These are phyloP conservation scores for Fusarium luffae DNA, from an alignment of 2,329 filamentous ascomycete species.

Conservation along the genomic window DNA sequence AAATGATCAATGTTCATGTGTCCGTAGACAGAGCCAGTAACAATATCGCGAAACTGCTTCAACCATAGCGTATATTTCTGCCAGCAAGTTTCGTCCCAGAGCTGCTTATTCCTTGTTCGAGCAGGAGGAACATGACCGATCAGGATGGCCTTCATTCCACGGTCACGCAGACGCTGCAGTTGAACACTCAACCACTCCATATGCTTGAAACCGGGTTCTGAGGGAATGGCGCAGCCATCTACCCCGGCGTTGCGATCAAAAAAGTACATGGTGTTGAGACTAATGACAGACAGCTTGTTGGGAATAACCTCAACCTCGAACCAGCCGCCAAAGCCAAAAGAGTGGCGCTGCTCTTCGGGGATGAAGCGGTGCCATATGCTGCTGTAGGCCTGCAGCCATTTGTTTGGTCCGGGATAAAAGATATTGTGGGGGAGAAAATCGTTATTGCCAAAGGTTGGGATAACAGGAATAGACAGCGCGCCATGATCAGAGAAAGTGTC, in stretches of 20 bases:
- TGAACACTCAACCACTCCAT: conserved; percentile 96
- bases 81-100: conserved; percentile 98
- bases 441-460: conserved; percentile 96
- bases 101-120: conserved; percentile 82
- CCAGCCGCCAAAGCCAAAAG: conserved; percentile 93
- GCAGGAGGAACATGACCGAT: conserved; percentile 95
- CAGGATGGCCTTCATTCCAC: conserved; percentile 92
- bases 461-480: conserved; percentile 76
- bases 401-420: conserved; percentile 84
- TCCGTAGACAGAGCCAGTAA: conserved; percentile 82
- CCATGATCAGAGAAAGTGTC: conserved; percentile 75
- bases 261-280: conserved; percentile 96
- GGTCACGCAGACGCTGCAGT: conserved; percentile 81
- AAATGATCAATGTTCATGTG: conserved; percentile 99
- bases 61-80: conserved; percentile 96
- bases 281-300: conserved; percentile 85
- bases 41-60: conserved; percentile 88
- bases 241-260: conserved; percentile 94
- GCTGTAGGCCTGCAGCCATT: conserved; percentile 81
- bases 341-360: conserved; percentile 89
- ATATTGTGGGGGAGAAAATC: conserved; percentile 98
- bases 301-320: conserved; percentile 94
- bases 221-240: conserved; percentile 82
- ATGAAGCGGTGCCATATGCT: conserved; percentile 89
- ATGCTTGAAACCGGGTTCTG: conserved; percentile 91